phyloP scores from a whole-genome alignment of 345 rosid species.

The Eucalyptus albens region DNA sequence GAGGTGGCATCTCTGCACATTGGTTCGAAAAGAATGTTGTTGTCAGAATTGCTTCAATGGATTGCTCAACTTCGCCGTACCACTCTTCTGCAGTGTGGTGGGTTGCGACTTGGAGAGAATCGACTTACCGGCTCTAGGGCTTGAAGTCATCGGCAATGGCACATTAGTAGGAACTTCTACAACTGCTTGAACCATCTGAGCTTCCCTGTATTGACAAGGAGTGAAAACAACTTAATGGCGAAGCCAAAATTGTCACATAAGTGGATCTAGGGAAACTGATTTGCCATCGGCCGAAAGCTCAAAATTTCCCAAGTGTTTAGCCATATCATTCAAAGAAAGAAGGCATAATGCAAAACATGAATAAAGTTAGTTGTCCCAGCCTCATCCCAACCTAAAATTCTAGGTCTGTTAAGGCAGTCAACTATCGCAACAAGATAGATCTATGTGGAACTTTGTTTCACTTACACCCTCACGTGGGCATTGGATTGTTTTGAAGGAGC shows the following conservation, averaged over 20 bases:
- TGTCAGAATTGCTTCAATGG: neutral
- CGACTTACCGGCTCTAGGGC: neutral
- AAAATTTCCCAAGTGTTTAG: neutral
- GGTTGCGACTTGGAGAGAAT: neutral
- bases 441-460: too few species aligned
- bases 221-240: neutral
- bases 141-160: neutral
- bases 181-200: neutral
- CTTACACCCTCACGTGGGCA: neutral
- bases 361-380: neutral
- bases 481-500: neutral
- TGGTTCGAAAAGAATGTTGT: too few species aligned
- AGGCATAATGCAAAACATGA: neutral
- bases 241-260: neutral
- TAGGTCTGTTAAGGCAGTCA: neutral
- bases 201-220: neutral
- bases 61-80: neutral
- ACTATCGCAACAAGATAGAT: neutral
- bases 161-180: neutral
- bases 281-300: neutral
- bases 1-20: too few species aligned
- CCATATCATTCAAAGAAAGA: neutral
- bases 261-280: neutral
- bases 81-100: neutral
- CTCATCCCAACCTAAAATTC: neutral